Conservation (phyloP, 208 protist genomes). For the Leishmania amazonensis region DNA sequence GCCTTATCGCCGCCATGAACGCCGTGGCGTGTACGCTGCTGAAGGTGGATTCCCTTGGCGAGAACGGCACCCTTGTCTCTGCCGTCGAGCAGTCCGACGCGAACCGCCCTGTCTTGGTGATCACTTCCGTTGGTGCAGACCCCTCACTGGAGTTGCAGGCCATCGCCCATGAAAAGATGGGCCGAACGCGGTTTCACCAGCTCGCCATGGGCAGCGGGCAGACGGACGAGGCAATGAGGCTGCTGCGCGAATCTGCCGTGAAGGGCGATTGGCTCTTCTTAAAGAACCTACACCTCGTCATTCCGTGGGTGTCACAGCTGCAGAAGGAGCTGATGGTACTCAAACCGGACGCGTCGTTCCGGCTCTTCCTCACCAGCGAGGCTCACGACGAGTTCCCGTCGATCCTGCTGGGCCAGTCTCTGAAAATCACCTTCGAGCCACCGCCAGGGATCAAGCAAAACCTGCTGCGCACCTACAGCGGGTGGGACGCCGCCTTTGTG, state of each 20-base stretch:
- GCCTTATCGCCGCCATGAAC: conserved; percentile 95
- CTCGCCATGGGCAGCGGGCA: conserved; percentile 97
- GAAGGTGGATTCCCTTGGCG: conserved; percentile 73
- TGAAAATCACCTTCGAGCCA: conserved; percentile 97
- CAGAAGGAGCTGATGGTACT: conserved; percentile 94
- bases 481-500: conserved; percentile 68
- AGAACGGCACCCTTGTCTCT: conserved; percentile 61
- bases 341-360: conserved; percentile 88
- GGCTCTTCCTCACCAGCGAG: conserved; percentile 97
- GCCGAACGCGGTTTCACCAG: conserved; percentile 88
- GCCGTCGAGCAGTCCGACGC: conserved; percentile 56
- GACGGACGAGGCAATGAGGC: conserved; percentile 88
- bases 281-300: conserved; percentile 98
- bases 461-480: conserved; percentile 94
- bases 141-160: conserved; percentile 94
- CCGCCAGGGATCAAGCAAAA: conserved; percentile 97
- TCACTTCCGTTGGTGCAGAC: conserved; percentile 96
- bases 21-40: conserved; percentile 79
- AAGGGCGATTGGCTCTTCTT: conserved; percentile 95
- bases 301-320: conserved; percentile 92
- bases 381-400: conserved; percentile 94
- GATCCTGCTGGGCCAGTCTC: conserved; percentile 92
- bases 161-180: conserved; percentile 78
- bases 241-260: conserved; percentile 72
- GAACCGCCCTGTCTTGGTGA: conserved; percentile 90